Conservation (phyloP, 2,329 filamentous ascomycete genomes). For the Pseudonectria foliicola region DNA sequence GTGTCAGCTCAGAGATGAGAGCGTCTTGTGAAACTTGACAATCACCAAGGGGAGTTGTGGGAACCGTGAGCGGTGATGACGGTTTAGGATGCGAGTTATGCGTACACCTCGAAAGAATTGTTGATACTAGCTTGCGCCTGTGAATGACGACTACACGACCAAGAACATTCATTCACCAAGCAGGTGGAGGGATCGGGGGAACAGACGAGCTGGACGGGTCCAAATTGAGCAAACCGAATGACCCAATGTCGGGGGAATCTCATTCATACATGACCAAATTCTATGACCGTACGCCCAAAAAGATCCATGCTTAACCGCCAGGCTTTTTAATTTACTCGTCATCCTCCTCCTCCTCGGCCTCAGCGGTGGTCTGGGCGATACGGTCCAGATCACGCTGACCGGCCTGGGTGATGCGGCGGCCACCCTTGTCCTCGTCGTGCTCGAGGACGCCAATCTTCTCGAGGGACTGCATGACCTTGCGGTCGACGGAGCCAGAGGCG, state of each 20-base stretch:
- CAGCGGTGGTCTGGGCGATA: slow-evolving; percentile 74
- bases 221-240: slow-evolving; percentile 30
- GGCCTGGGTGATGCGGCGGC: slow-evolving; percentile 93
- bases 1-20: no score
- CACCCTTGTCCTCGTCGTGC: slow-evolving; percentile 97
- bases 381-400: slow-evolving; percentile 99
- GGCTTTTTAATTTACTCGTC: slow-evolving; percentile 50
- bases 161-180: slow-evolving; percentile 8
- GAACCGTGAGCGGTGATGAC: no score
- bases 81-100: no score
- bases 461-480: slow-evolving; percentile 93
- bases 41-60: no score
- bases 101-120: no score
- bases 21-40: no score
- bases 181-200: slow-evolving; percentile 12
- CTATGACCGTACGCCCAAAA: slow-evolving; percentile 36
- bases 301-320: slow-evolving; percentile 19
- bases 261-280: slow-evolving; percentile 35
- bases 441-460: slow-evolving; percentile 99
- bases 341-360: slow-evolving; percentile 61
- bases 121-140: no score
- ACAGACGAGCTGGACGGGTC: slow-evolving; percentile 20
- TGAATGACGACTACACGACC: no score
- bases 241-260: slow-evolving; percentile 31
- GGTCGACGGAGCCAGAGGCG: slow-evolving; percentile 90